Evolutionary conservation across 805 yeast genomes (phyloP).

Genomic region (Nakazawaea pomicola): DNA sequence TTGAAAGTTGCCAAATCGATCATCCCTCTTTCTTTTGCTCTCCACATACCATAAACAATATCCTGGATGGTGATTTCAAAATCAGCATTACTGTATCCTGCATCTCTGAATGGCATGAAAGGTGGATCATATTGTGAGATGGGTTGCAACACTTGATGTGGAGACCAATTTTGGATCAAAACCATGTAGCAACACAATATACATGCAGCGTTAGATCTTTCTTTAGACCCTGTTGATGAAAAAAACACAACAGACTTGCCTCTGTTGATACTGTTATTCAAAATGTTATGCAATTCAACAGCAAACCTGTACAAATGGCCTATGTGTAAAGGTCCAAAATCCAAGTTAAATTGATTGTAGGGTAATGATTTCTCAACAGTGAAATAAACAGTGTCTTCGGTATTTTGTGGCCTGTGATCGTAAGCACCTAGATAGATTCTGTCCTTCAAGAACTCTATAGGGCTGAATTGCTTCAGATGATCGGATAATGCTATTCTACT

Average conservation of each 20-base stretch:
- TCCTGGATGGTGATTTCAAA: constrained; percentile 92
- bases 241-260: constrained; percentile 89
- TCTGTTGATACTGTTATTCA: constrained; percentile 79
- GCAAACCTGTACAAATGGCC: constrained; percentile 95
- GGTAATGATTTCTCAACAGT: constrained; percentile 91
- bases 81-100: constrained; percentile 95
- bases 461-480: constrained; percentile 17
- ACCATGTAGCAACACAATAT: constrained; percentile 92
- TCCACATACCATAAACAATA: constrained; percentile 93
- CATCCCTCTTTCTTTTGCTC: constrained; percentile 90
- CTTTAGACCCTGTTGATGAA: constrained; percentile 74
- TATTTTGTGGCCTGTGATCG: constrained; percentile 73
- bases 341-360: constrained; percentile 92
- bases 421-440: constrained; percentile 89
- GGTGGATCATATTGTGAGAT: constrained; percentile 90
- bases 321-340: constrained; percentile 93
- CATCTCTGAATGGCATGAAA: constrained; percentile 92
- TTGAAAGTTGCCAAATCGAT: constrained; percentile 83
- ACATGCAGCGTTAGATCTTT: constrained; percentile 92
- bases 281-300: constrained; percentile 83
- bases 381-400: constrained; percentile 72
- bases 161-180: constrained; percentile 94
- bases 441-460: constrained; percentile 37
- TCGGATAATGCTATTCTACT: constrained; percentile 3
- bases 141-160: constrained; percentile 95